Evolutionary conservation across 345 rosid genomes (phyloP).

Genomic region (Stellera chamaejasme): DNA sequence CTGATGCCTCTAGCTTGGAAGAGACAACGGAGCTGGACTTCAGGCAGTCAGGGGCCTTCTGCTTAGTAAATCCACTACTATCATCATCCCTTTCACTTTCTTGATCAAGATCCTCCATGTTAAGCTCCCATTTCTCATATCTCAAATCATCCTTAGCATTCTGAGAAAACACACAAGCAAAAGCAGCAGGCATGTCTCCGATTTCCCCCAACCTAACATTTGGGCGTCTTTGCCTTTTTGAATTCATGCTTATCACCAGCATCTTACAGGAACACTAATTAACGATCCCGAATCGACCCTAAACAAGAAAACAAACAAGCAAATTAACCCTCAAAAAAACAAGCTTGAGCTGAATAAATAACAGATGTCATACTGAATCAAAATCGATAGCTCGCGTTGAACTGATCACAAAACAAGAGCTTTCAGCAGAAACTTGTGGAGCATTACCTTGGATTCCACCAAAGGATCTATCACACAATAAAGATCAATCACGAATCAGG

Average conservation of each 20-base stretch:
- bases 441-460: no score
- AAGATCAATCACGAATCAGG: no score
- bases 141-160: conserved; percentile 16
- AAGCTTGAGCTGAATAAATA: no score
- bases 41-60: conserved; percentile 14
- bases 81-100: conserved; percentile 9
- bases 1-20: conserved; percentile 10
- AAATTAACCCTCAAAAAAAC: conserved; percentile 8
- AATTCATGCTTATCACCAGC: conserved; percentile 43
- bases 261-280: conserved; percentile 18
- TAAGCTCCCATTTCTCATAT: conserved; percentile 24
- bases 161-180: conserved; percentile 39
- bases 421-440: no score
- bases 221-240: conserved; percentile 47
- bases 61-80: conserved; percentile 10
- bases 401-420: no score
- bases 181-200: conserved; percentile 52
- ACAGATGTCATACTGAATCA: no score
- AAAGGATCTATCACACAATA: no score
- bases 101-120: conserved; percentile 12
- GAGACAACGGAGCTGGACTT: conserved; percentile 17
- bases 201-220: conserved; percentile 54
- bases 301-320: conserved; percentile 9
- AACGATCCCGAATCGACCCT: conserved; percentile 17
- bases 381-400: no score